Percentiles rank a stretch among this genome's conserved stretches.
These are phyloP conservation scores for Hypomyces perniciosus DNA, from an alignment of 2,329 filamentous ascomycete genomes.

Conservation along the genomic window DNA sequence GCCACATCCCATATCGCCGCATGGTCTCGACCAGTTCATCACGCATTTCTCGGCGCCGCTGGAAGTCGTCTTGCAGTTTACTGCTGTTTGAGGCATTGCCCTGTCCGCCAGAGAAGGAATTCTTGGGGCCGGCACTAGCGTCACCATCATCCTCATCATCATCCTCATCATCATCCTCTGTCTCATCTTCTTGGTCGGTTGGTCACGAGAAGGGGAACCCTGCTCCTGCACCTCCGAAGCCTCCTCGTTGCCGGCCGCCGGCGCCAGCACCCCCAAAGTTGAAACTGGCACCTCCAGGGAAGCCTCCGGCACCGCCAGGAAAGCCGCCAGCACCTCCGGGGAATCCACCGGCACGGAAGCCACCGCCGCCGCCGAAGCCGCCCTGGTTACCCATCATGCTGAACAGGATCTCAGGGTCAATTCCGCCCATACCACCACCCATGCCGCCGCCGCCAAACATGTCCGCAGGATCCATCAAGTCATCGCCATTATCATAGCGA, in stretches of 20 bases:
- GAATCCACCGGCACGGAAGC: slow-evolving; percentile 48
- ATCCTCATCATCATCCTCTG: slow-evolving; percentile 28
- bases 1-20: slow-evolving; percentile 36
- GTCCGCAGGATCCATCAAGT: slow-evolving; percentile 80
- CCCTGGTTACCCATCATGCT: slow-evolving; percentile 73
- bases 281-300: slow-evolving; percentile 46
- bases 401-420: slow-evolving; percentile 73
- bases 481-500: slow-evolving; percentile 86
- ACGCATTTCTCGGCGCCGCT: slow-evolving; percentile 28
- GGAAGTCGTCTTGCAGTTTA: slow-evolving; percentile 25
- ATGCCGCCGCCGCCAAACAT: slow-evolving; percentile 71
- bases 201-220: slow-evolving; percentile 45
- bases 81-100: slow-evolving; percentile 14
- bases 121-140: slow-evolving; percentile 3
- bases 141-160: slow-evolving; percentile 26
- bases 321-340: slow-evolving; percentile 45
- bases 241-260: slow-evolving; percentile 32
- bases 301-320: slow-evolving; percentile 44
- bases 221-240: slow-evolving; percentile 29
- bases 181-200: slow-evolving; percentile 30
- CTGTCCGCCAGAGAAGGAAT: slow-evolving; percentile 8
- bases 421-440: slow-evolving; percentile 58
- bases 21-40: slow-evolving; percentile 36
- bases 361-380: slow-evolving; percentile 49
- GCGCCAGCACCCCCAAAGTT: slow-evolving; percentile 39